Conservation (phyloP, 2,329 filamentous ascomycete genomes). For the Grosmannia serpens region DNA sequence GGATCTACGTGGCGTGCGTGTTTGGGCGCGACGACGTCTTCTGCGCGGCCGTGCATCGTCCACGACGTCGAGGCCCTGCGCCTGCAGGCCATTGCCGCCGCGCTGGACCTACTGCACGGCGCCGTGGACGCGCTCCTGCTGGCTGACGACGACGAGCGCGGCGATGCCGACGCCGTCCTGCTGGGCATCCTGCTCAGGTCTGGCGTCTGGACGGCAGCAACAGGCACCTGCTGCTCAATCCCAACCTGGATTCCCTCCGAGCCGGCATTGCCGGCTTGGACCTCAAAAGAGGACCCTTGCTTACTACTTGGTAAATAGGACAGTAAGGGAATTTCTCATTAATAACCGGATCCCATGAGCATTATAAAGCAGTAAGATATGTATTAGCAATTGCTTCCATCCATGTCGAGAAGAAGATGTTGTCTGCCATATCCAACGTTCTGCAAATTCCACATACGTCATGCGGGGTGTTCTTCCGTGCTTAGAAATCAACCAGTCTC, state of each 20-base stretch:
- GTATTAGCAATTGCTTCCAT: too few species aligned
- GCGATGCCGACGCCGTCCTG: conserved; percentile 16
- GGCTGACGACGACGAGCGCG: background rate
- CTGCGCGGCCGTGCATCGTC: conserved; percentile 17
- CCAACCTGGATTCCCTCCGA: conserved; percentile 11
- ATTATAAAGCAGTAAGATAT: too few species aligned
- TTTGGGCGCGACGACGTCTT: conserved; percentile 19
- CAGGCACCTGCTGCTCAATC: conserved; percentile 11
- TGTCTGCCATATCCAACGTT: too few species aligned
- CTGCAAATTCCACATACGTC: background rate
- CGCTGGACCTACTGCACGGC: conserved; percentile 13
- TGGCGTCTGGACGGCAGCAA: conserved; percentile 9
- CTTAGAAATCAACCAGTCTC: background rate
- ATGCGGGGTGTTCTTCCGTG: background rate
- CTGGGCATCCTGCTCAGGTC: conserved; percentile 17
- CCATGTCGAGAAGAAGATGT: too few species aligned
- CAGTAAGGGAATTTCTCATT: too few species aligned
- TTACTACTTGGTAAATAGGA: conserved; percentile 11
- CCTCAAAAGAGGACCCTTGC: conserved; percentile 19
- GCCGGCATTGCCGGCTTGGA: conserved; percentile 16
- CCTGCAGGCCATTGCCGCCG: conserved; percentile 14
- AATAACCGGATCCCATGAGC: too few species aligned
- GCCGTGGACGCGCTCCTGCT: conserved; percentile 16
- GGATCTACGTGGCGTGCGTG: conserved; percentile 21
- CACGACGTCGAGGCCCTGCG: conserved; percentile 19